These are phyloP conservation scores for Pleurotus citrinopileatus DNA, from an alignment of 768 basidiomycete species.

Conservation along the genomic window DNA sequence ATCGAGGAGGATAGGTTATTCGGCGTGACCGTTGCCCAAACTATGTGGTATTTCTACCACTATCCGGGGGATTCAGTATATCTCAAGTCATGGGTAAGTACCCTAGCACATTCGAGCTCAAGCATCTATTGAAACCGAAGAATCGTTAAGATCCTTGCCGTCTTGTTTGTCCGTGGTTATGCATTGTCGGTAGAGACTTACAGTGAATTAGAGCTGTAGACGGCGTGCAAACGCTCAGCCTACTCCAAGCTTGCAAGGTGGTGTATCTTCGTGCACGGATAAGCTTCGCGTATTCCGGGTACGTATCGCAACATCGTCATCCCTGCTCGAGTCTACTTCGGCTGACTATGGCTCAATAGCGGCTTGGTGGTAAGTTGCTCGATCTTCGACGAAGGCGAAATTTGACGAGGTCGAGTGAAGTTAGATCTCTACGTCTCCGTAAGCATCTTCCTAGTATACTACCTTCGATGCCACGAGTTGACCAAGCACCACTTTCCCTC, in stretches of 20 bases:
- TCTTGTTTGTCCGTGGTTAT: neutral
- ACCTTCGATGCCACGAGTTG: neutral
- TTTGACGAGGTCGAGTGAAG: neutral
- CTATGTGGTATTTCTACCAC: constrained; percentile 1
- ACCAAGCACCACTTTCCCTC: neutral
- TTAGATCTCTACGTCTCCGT: constrained; percentile 6
- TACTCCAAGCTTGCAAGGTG: neutral
- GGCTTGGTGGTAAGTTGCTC: neutral
- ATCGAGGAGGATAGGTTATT: too few relatives aligned
- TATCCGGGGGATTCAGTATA: neutral
- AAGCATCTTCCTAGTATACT: neutral
- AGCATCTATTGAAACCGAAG: too few relatives aligned
- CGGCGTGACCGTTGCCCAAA: neutral
- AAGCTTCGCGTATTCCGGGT: neutral
- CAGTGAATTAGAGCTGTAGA: neutral
- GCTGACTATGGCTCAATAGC: neutral
- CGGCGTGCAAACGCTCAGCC: constrained; percentile 1
- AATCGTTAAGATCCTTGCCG: neutral
- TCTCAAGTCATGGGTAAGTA: constrained; percentile 1
- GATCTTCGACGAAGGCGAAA: neutral
- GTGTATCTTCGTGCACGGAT: neutral
- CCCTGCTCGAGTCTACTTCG: too few relatives aligned
- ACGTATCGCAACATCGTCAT: too few relatives aligned
- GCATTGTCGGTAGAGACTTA: too few relatives aligned
- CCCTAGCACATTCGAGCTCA: neutral